Percentiles rank a stretch among this genome's conserved stretches.
These are phyloP conservation scores for Metschnikowia kunwiensis DNA, from an alignment of 805 yeast species.

Conservation along the genomic window DNA sequence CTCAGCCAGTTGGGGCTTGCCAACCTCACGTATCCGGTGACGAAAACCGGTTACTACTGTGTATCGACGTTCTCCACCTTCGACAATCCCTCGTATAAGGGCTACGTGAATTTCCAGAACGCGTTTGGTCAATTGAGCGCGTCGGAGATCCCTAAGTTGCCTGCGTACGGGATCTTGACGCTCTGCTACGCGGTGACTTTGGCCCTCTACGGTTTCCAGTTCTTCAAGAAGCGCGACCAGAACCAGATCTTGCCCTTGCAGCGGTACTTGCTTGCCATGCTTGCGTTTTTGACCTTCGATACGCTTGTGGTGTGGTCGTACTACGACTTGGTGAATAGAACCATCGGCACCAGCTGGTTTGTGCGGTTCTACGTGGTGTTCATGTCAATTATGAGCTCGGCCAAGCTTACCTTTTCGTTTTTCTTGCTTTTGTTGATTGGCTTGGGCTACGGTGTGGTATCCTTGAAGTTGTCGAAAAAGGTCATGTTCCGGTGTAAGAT, in stretches of 20 bases:
- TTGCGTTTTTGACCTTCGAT: conserved; percentile 77
- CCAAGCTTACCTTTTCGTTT: conserved; percentile 82
- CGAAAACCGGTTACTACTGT: conserved; percentile 88
- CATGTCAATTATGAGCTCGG: conserved; percentile 74
- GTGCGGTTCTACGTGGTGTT: conserved; percentile 68
- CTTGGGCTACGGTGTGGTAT: conserved; percentile 92
- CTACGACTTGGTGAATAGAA: conserved; percentile 74
- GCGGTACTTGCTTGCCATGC: conserved; percentile 83
- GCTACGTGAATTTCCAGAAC: conserved; percentile 80
- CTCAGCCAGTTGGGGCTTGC: conserved; percentile 58
- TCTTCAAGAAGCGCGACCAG: conserved; percentile 68
- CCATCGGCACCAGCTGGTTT: conserved; percentile 50
- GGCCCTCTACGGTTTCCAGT: conserved; percentile 80
- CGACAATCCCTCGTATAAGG: conserved; percentile 47
- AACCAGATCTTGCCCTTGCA: conserved; percentile 87
- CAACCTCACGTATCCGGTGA: conserved; percentile 59
- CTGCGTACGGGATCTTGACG: conserved; percentile 83
- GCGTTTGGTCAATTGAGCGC: conserved; percentile 90
- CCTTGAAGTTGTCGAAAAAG: conserved; percentile 73
- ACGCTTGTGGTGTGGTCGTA: conserved; percentile 88
- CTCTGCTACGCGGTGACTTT: conserved; percentile 78
- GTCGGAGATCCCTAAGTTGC: conserved; percentile 84
- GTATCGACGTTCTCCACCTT: conserved; percentile 62
- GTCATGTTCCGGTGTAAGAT: conserved; percentile 59
- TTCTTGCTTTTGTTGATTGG: conserved; percentile 82